Base-by-base conservation (phyloP, 495 filamentous ascomycete genomes). In the Trichoderma gamsii region DNA sequence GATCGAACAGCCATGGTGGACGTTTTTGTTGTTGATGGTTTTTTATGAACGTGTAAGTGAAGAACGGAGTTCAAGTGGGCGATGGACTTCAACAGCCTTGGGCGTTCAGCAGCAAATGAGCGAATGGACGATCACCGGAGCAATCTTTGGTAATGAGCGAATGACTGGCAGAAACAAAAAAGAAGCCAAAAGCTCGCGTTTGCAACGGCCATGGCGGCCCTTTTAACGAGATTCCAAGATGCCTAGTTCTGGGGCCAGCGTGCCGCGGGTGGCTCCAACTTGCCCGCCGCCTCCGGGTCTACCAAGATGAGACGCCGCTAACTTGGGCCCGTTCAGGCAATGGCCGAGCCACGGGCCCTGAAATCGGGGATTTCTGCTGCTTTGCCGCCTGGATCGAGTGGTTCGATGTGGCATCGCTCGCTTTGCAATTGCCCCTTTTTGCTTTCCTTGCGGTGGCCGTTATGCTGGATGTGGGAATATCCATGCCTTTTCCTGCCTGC, bases 291-390 rank as follows among this genome's bases (percentile, higher is more conserved):
- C n/a, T 65, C n/a, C 23, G 18, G 63, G 35, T 65, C 15, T 3
- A 38, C 35, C 63, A 21, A 65, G 63, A 65, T 41, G 63, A 65
- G 63, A 65, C 32, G 41, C 32, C 63, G n/a, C 35, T 61, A 61
- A 32, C 25, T 27, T 3, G 27, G n/a, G 23, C 56, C 56, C 27
- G 16, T 61, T 61, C 56, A 61, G 56, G 56, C 56, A 61, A 61
- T 61, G 23, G 56, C 56, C 56, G 56, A 61, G 56, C 56, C 56
- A 61, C 56, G 56, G 56, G 56, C 35, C 35, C 35, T 38, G 35
- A 38, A 35, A 38, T 38, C 35, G 3, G 35, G 35, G 7, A 38
- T 7, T 38, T 38, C 35, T 38, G 5, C 35, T 38, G 8, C 35
- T 38, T 1, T 38, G 35, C 35, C 4, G 35, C 35, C 35, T 38